Evolutionary conservation across 2,329 filamentous ascomycete genomes (phyloP).

Genomic region (Sporothrix brasiliensis): DNA sequence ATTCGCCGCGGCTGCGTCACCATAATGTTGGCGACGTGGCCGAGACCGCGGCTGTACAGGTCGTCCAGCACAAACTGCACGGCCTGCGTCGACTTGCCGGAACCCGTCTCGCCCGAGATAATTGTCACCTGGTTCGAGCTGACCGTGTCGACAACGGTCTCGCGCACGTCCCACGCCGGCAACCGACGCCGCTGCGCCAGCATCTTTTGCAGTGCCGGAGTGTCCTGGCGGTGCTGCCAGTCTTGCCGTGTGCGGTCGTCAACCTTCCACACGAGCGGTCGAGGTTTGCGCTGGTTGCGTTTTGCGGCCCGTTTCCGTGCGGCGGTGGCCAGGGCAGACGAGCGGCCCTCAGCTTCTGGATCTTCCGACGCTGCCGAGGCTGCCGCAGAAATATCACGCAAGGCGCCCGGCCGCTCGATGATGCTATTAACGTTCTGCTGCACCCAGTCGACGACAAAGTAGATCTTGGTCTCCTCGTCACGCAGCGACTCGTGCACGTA

Average conservation of each 20-base stretch:
- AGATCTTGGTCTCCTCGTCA: slow-evolving; percentile 87
- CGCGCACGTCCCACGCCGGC: slow-evolving; percentile 84
- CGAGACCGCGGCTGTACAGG: slow-evolving; percentile 74
- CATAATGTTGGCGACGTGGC: slow-evolving; percentile 81
- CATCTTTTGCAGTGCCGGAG: slow-evolving; percentile 72
- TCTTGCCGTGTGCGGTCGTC: slow-evolving; percentile 63
- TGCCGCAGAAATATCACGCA: slow-evolving; percentile 82
- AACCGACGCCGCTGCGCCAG: slow-evolving; percentile 69
- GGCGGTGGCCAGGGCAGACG: slow-evolving; percentile 34
- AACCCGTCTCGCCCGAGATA: slow-evolving; percentile 95
- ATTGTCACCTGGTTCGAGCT: slow-evolving; percentile 84
- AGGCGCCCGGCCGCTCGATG: slow-evolving; percentile 78
- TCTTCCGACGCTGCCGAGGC: slow-evolving; percentile 66
- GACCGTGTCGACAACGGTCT: slow-evolving; percentile 76
- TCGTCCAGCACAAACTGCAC: slow-evolving; percentile 96
- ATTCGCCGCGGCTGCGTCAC: slow-evolving; percentile 96
- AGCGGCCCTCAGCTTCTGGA: slow-evolving; percentile 42
- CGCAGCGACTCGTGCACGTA: slow-evolving; percentile 71
- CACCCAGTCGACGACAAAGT: slow-evolving; percentile 87
- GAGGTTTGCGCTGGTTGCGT: slow-evolving; percentile 53
- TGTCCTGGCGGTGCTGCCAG: slow-evolving; percentile 71
- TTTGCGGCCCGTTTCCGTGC: slow-evolving; percentile 33
- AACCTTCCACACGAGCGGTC: slow-evolving; percentile 65
- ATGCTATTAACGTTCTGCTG: slow-evolving; percentile 82
- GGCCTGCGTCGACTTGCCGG: slow-evolving; percentile 94